These are phyloP conservation scores for Nitzschia sp. DNA, from an alignment of 108 stramenopile species.

Conservation along the genomic window DNA sequence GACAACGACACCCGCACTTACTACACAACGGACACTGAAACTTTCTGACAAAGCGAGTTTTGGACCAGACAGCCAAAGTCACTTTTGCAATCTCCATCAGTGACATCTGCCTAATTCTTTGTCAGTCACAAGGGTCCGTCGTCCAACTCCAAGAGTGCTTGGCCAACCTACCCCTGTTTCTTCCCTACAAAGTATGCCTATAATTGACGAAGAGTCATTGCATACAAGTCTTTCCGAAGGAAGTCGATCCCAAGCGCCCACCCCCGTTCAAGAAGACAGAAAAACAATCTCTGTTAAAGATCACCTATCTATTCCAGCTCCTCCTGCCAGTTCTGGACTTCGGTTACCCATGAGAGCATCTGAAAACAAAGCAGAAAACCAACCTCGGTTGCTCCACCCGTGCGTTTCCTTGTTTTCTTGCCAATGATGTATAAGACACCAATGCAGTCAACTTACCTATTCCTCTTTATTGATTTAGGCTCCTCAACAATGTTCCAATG, in stretches of 20 bases:
- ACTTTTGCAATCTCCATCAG: too few relatives aligned
- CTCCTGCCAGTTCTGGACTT: background rate
- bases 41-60: too few relatives aligned
- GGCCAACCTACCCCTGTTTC: too few relatives aligned
- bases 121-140: too few relatives aligned
- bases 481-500: conserved; percentile 64
- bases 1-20: too few relatives aligned
- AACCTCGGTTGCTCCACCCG: conserved; percentile 40
- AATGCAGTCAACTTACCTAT: background rate
- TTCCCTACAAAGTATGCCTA: too few relatives aligned
- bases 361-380: conserved; percentile 16
- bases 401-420: conserved; percentile 10
- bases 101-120: too few relatives aligned
- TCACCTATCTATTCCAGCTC: conserved; percentile 1
- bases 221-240: conserved; percentile 4
- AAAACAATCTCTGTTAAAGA: conserved; percentile 1
- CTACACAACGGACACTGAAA: too few relatives aligned
- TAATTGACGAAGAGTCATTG: conserved; percentile 19
- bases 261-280: background rate
- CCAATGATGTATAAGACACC: background rate
- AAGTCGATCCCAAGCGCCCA: conserved; percentile 2
- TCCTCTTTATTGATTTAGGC: conserved; percentile 18
- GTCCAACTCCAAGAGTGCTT: too few relatives aligned
- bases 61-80: too few relatives aligned
- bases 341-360: conserved; percentile 13